These are phyloP conservation scores for Halophytophthora batemanensis DNA, from an alignment of 352 stramenopile species.

Conservation along the genomic window DNA sequence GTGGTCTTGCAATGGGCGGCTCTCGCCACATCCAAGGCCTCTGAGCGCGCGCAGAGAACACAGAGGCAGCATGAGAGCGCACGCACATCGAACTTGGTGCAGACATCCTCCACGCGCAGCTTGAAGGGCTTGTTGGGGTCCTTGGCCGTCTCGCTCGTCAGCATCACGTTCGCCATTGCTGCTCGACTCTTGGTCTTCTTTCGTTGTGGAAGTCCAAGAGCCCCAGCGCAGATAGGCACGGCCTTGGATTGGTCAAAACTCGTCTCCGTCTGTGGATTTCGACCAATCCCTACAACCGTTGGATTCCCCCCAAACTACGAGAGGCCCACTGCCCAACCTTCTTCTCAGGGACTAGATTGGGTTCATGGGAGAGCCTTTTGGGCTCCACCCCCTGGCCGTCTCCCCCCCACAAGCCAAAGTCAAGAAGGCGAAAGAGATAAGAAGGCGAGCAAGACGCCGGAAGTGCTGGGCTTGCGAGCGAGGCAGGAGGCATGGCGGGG, in stretches of 20 bases:
- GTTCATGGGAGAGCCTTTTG: not conserved
- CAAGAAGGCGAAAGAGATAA: conserved; percentile 3
- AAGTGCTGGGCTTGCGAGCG: not conserved
- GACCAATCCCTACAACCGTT: too few species aligned
- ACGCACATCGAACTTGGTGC: conserved; percentile 75
- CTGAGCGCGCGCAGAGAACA: not conserved
- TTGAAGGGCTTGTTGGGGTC: conserved; percentile 88
- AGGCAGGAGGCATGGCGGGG: conserved; percentile 50
- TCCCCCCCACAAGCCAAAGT: not conserved
- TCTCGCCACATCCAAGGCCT: not conserved
- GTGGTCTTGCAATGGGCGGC: too few species aligned
- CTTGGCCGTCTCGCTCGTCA: conserved; percentile 85
- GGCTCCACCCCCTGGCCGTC: too few species aligned
- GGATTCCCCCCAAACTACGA: too few species aligned
- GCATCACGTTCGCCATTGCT: conserved; percentile 84
- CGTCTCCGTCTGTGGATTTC: too few species aligned
- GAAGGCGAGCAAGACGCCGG: conserved; percentile 2
- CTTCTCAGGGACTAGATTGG: too few species aligned
- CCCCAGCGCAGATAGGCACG: not conserved
- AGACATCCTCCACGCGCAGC: conserved; percentile 83
- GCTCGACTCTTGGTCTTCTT: conserved; percentile 1
- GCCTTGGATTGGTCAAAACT: conserved; percentile 7
- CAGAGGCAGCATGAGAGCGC: not conserved
- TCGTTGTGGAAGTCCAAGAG: not conserved
- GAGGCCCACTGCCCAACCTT: too few species aligned